Base-by-base conservation (phyloP, 139 green algal species). In the Pseudopediastrum boryanum region DNA sequence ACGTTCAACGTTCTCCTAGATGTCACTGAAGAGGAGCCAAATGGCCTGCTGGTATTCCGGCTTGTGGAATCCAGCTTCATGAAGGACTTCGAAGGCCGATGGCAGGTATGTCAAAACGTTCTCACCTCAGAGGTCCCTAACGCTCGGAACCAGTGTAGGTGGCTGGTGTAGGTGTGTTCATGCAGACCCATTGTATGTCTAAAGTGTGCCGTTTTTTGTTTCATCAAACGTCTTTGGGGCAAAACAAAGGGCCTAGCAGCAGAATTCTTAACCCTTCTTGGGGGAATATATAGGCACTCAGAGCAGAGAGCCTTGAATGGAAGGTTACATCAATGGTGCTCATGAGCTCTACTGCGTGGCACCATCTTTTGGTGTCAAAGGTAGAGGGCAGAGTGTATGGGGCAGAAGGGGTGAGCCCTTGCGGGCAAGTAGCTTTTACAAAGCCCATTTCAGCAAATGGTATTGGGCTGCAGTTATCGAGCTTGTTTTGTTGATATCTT, bases 21-120 rank as follows among this genome's bases (percentile, higher is more conserved):
- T 3, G 89, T 93, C 27, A 1, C 62, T 2, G 83, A 90, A 52
- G 68, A 86, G 35, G 3, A 48, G 0, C 70, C 51, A 0, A 13
- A 25, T 9, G 46, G 79, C 29, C 31, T 35, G 6, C 67, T 93
- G 31, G 69, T 75, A 4, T 93, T 93, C 87, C 81, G 23, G 4
- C 79, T 93, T 10, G 58, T 83, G 0, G 48, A 86, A 12, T 87
- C 78, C 8, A 81, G 44, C 48, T 93, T 93, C 79, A 90, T 91
- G 86, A 61, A 50, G 2, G 84, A 84, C 62, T 93, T 93, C 44
- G 65, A 89, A 64, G 87, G 87, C 0, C 58, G 62, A 1, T 91
- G 87, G 87, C 56, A 78, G 54, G 82, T 89, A 21, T 31, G 50
- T 59, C 46, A 39, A n/a, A 1, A 33, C 19, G 12, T 33, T 35